phyloP scores from a whole-genome alignment of 306 rosid species.

The Parietaria judaica region DNA sequence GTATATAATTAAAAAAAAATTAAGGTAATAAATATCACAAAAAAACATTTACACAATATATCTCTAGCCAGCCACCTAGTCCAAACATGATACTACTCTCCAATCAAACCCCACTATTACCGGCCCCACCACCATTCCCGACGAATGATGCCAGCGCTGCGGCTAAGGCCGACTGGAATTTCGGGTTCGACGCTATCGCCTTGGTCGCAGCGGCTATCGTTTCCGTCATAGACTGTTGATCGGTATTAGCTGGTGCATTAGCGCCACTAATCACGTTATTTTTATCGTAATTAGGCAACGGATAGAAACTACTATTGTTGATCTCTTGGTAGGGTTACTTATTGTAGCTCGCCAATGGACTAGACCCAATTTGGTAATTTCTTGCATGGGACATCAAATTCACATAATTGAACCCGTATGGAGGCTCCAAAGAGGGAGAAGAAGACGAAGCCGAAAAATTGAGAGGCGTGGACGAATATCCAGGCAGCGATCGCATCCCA shows the following conservation, averaged over 20 bases:
- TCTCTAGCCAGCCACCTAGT: neutral
- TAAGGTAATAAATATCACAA: neutral
- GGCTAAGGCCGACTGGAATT: conserved; percentile 79
- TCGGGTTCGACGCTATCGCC: conserved; percentile 69
- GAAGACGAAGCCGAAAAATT: conserved; percentile 27
- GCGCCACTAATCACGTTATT: neutral
- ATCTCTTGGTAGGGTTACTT: conserved; percentile 31
- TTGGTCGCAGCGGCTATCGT: conserved; percentile 78
- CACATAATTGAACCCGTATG: conserved; percentile 17
- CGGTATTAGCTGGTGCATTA: neutral
- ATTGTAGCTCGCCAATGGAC: neutral
- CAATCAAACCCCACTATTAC: conserved; percentile 7
- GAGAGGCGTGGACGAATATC: conserved; percentile 26
- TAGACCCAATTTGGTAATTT: conserved; percentile 14
- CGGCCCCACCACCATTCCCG: conserved; percentile 27
- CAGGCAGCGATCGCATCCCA: conserved; percentile 9
- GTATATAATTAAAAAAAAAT: neutral
- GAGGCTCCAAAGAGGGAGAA: conserved; percentile 16
- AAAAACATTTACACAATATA: neutral
- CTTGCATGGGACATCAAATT: conserved; percentile 8
- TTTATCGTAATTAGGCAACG: conserved; percentile 13
- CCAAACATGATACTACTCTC: neutral
- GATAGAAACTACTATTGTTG: conserved; percentile 7
- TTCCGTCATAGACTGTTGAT: conserved; percentile 25
- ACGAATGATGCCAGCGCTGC: conserved; percentile 69